Evolutionary conservation across 768 basidiomycete genomes (phyloP), one percentile per base, ranked within the genome.

Genomic region (Mycena capillaripes): DNA sequence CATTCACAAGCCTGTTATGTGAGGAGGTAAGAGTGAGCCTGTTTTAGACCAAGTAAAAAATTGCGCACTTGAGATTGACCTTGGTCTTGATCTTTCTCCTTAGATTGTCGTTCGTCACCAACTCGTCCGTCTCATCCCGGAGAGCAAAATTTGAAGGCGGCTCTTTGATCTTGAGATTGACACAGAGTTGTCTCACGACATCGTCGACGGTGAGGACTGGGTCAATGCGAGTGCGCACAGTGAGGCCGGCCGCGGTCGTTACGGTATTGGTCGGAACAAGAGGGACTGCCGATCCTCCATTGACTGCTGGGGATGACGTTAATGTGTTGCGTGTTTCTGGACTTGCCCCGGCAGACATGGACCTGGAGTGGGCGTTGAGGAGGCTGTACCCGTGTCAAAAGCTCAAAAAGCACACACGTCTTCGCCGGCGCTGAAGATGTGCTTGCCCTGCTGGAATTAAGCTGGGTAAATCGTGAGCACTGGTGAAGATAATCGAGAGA

Each of bases 61-160:
- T 16, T 1, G 32, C 89, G 75, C 78, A 96, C 95, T 92, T 95
- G 66, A 97, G 84, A 77, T 93, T 91, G 57, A 87, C 89, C 80
- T 94, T 96, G 46, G 87, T 86, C 82, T 89, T 93, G 75, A 97
- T 94, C 84, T 93, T 94, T 83, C 89, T 91, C 78, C 91, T 87
- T 77, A 98, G 79, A 78, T 97, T 97, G 74, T 96, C 95, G 76
- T 94, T 93, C 30, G 95, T 97, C 21, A 98, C 92, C 56, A 97
- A 82, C 74, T 94, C 94, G 70, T 94, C 93, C 19, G 87, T 89
- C 75, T 95, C 93, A 79, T 97, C 95, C 76, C 96, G 87, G 70
- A 97, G 81, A 1, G 95, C 93, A 78, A 90, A 96, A 73, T 93
- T 83, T 1, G 88, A 86, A 1, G 94, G 88, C 0, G 93, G 87